Conservation (phyloP, 75 land plant species). For the Cupressus sempervirens region DNA sequence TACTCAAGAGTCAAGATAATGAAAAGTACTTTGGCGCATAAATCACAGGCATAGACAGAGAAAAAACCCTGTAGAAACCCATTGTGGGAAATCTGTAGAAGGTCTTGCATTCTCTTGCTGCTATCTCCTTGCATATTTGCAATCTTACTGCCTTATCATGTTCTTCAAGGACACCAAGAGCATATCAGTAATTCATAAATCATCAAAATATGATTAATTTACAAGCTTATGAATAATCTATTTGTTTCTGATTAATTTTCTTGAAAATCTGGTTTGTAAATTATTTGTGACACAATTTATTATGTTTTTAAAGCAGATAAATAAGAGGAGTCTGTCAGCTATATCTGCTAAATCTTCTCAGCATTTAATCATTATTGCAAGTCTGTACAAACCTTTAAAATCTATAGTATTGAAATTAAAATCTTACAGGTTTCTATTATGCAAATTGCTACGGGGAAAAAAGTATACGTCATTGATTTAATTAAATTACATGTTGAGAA, state of each 20-base stretch:
- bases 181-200: too few relatives aligned
- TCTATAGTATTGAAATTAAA: not conserved
- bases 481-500: constrained; percentile 44
- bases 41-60: too few relatives aligned
- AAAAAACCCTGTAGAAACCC: too few relatives aligned
- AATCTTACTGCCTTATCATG: too few relatives aligned
- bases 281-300: not conserved
- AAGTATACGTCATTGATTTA: constrained; percentile 61
- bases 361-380: not conserved
- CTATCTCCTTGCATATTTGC: too few relatives aligned
- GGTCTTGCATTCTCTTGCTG: too few relatives aligned
- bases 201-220: too few relatives aligned
- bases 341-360: not conserved
- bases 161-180: too few relatives aligned
- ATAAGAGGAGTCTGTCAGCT: not conserved
- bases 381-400: not conserved
- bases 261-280: not conserved
- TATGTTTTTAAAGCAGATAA: not conserved
- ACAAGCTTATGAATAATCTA: too few relatives aligned
- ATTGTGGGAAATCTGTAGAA: too few relatives aligned
- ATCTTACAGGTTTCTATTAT: constrained; percentile 74
- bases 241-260: not conserved
- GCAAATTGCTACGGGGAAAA: constrained; percentile 66
- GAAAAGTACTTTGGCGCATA: too few relatives aligned
- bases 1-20: too few relatives aligned